These are phyloP conservation scores for Penicillium paradoxum DNA, from an alignment of 495 filamentous ascomycete genomes.

Conservation along the genomic window DNA sequence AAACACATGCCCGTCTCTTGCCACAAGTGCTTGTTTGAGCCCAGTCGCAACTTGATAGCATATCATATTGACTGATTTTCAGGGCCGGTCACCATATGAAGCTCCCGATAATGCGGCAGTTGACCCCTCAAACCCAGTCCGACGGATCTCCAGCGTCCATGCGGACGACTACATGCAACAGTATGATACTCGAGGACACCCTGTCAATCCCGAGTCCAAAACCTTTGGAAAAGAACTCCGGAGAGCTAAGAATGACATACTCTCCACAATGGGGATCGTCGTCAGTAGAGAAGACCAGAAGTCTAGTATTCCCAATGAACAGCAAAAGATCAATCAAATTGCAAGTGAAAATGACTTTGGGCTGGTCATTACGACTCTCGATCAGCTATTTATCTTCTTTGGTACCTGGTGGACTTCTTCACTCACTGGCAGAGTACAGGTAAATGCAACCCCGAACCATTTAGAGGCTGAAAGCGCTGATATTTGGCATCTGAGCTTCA, in stretches of 20 bases:
- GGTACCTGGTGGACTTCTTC: constrained; percentile 43
- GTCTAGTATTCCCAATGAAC: constrained; percentile 29
- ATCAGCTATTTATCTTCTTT: constrained; percentile 38
- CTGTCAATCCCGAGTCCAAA: constrained; percentile 55
- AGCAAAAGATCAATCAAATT: constrained; percentile 39
- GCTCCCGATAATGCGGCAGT: constrained; percentile 38
- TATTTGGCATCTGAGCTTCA: constrained; percentile 10
- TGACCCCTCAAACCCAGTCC: constrained; percentile 18
- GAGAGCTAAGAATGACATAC: constrained; percentile 54
- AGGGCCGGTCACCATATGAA: constrained; percentile 73
- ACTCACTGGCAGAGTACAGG: constrained; percentile 44
- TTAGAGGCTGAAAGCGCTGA: constrained; percentile 4
- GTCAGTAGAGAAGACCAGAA: constrained; percentile 42
- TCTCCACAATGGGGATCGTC: constrained; percentile 52
- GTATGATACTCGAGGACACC: constrained; percentile 67
- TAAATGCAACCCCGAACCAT: constrained; percentile 15
- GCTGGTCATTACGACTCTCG: constrained; percentile 41
- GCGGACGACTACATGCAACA: constrained; percentile 52
- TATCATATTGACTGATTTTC: constrained; percentile 19
- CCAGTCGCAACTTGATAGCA: background rate
- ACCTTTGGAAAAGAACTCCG: constrained; percentile 38
- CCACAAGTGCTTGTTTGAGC: background rate
- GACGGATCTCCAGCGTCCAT: constrained; percentile 34
- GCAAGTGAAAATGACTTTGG: constrained; percentile 48
- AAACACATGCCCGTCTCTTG: background rate